phyloP scores from a whole-genome alignment of 75 land plant genomes.

The Pseudotsuga menziesii region DNA sequence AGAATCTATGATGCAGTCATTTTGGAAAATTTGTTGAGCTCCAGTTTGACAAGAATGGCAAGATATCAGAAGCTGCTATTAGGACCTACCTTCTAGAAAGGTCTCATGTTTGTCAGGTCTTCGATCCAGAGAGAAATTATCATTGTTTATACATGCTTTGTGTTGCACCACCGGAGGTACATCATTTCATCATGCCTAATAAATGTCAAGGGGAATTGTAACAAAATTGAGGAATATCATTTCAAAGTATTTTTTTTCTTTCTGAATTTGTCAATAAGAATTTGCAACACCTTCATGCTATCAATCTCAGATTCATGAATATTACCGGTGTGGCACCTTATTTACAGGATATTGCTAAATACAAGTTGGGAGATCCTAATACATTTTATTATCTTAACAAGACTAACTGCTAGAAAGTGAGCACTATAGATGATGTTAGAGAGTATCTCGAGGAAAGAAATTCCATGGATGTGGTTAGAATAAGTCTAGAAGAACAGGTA shows the following conservation, averaged over 20 bases:
- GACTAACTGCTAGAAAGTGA: conserved; percentile 72
- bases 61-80: conserved; percentile 92
- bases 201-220: not conserved
- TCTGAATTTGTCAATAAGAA: not conserved
- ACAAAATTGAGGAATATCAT: not conserved
- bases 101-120: conserved; percentile 91
- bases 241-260: not conserved
- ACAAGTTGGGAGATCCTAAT: conserved; percentile 71
- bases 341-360: conserved; percentile 71
- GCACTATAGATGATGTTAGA: conserved; percentile 68
- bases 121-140: conserved; percentile 91
- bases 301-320: not conserved
- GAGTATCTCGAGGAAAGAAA: conserved; percentile 85
- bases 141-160: conserved; percentile 95
- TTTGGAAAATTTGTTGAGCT: conserved; percentile 98
- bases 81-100: conserved; percentile 92
- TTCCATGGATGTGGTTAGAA: conserved; percentile 96
- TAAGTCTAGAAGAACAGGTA: conserved; percentile 87
- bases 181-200: not conserved
- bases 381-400: conserved; percentile 87
- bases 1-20: conserved; percentile 47
- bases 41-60: conserved; percentile 79
- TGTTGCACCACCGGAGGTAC: conserved; percentile 87
- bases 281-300: not conserved
- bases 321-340: not conserved